Conservation (phyloP, 495 filamentous ascomycete species). For the Aspergillus diversus region DNA sequence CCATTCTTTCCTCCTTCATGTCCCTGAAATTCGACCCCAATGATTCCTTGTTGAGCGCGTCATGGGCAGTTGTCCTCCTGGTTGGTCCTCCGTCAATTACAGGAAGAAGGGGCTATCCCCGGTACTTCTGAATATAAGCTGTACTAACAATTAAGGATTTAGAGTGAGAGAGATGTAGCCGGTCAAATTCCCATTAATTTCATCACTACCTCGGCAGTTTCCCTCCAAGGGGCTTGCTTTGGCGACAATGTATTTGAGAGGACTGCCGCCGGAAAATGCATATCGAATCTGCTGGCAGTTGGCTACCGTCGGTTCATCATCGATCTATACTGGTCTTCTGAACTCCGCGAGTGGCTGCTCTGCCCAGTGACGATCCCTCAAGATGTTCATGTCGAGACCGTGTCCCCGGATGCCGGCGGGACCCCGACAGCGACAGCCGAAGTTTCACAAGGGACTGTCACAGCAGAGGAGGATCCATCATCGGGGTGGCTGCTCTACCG, state of each 20-base stretch:
- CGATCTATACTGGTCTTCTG: constrained; percentile 68
- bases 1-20: constrained; percentile 30
- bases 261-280: constrained; percentile 50
- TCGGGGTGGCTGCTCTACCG: constrained; percentile 46
- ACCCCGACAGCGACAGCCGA: constrained; percentile 33
- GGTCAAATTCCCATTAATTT: constrained; percentile 64
- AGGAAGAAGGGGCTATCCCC: not conserved
- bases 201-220: constrained; percentile 58
- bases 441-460: constrained; percentile 30
- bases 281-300: constrained; percentile 63
- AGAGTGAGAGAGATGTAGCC: constrained; percentile 66
- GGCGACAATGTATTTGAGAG: constrained; percentile 52
- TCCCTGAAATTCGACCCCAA: constrained; percentile 39
- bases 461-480: constrained; percentile 31
- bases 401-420: constrained; percentile 27
- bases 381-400: constrained; percentile 29
- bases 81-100: constrained; percentile 27
- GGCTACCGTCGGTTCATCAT: constrained; percentile 62
- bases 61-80: constrained; percentile 41
- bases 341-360: constrained; percentile 56
- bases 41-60: constrained; percentile 37
- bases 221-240: constrained; percentile 63
- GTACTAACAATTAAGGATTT: constrained; percentile 1
- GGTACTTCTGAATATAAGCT: not conserved
- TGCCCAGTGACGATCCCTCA: constrained; percentile 56